phyloP scores from a whole-genome alignment of 2,329 filamentous ascomycete species.

The Ilyonectria mors-panacis region DNA sequence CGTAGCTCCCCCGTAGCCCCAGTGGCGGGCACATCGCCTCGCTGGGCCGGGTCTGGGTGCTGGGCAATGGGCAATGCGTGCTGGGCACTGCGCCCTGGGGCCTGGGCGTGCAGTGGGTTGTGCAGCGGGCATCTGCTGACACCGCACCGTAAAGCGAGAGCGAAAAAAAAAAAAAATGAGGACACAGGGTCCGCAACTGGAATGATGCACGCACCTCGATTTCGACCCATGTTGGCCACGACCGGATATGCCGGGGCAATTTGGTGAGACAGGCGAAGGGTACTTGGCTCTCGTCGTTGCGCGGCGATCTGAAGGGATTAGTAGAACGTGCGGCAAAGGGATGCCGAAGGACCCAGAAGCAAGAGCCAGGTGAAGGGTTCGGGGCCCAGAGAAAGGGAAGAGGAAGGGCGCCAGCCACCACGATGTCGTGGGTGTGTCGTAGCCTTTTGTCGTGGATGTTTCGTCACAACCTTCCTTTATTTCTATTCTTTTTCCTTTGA shows the following conservation, averaged over 20 bases:
- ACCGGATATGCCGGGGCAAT: slow-evolving; percentile 37
- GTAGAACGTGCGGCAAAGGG: slow-evolving; percentile 9
- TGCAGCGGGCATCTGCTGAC: slow-evolving; percentile 24
- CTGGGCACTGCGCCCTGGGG: slow-evolving; percentile 14
- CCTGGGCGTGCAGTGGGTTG: slow-evolving; percentile 18
- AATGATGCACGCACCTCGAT: slow-evolving; percentile 65
- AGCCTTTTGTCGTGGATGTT: slow-evolving; percentile 23
- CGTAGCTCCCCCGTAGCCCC: slow-evolving; percentile 20
- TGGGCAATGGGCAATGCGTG: slow-evolving; percentile 5
- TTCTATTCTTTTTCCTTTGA: slow-evolving; percentile 17
- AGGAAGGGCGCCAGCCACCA: slow-evolving; percentile 41
- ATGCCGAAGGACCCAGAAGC: slow-evolving; percentile 4
- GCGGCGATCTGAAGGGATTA: slow-evolving; percentile 11
- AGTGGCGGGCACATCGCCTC: slow-evolving; percentile 20
- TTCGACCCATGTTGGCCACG: slow-evolving; percentile 64
- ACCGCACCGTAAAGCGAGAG: slow-evolving; percentile 8
- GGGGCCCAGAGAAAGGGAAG: slow-evolving; percentile 26
- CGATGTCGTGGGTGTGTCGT: slow-evolving; percentile 39
- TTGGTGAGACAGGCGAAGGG: slow-evolving; percentile 43
- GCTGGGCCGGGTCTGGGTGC: slow-evolving; percentile 12
- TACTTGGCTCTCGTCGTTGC: slow-evolving; percentile 15
- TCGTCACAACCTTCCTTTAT: slow-evolving; percentile 24
- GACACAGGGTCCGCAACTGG: slow-evolving; percentile 37
- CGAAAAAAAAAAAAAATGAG: slow-evolving; percentile 17
- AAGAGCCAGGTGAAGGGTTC: slow-evolving; percentile 12